These are phyloP conservation scores for Hypoxylon fuscum DNA, from an alignment of 495 filamentous ascomycete species.

Conservation along the genomic window DNA sequence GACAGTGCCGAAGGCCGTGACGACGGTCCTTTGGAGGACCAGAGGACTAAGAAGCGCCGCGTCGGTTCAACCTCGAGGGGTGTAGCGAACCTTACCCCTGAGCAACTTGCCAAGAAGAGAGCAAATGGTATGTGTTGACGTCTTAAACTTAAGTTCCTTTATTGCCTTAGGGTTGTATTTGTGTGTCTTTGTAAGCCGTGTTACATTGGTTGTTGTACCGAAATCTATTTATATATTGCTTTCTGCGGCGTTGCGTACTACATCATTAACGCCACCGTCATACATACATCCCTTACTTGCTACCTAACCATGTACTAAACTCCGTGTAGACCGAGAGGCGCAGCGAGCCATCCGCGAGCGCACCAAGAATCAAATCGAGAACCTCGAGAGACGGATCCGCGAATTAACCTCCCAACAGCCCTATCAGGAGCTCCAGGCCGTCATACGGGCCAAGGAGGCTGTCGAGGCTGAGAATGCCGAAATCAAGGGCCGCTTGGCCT, in stretches of 20 bases:
- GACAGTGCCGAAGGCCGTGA: slow-evolving; percentile 12
- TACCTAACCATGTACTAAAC: slow-evolving; percentile 8
- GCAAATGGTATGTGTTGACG: slow-evolving; percentile 66
- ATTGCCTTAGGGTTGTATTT: not conserved
- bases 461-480: slow-evolving; percentile 76
- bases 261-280: not conserved
- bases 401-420: slow-evolving; percentile 73
- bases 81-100: slow-evolving; percentile 74
- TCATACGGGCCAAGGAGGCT: slow-evolving; percentile 72
- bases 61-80: slow-evolving; percentile 59
- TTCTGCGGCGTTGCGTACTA: not conserved
- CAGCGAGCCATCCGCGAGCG: slow-evolving; percentile 83
- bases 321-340: slow-evolving; percentile 71
- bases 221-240: not conserved
- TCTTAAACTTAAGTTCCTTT: slow-evolving; percentile 2
- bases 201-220: slow-evolving; percentile 4
- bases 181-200: slow-evolving; percentile 19
- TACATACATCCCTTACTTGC: too few species aligned
- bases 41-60: slow-evolving; percentile 49
- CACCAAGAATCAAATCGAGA: slow-evolving; percentile 77
- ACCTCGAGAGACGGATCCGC: slow-evolving; percentile 56
- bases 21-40: slow-evolving; percentile 27
- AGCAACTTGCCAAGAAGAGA: slow-evolving; percentile 78
- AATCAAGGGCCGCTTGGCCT: slow-evolving; percentile 67
- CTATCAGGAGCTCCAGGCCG: slow-evolving; percentile 78